Percentiles rank a stretch among this genome's conserved stretches.
These are phyloP conservation scores for Ilyonectria sp. DNA, from an alignment of 2,329 filamentous ascomycete genomes.

Conservation along the genomic window DNA sequence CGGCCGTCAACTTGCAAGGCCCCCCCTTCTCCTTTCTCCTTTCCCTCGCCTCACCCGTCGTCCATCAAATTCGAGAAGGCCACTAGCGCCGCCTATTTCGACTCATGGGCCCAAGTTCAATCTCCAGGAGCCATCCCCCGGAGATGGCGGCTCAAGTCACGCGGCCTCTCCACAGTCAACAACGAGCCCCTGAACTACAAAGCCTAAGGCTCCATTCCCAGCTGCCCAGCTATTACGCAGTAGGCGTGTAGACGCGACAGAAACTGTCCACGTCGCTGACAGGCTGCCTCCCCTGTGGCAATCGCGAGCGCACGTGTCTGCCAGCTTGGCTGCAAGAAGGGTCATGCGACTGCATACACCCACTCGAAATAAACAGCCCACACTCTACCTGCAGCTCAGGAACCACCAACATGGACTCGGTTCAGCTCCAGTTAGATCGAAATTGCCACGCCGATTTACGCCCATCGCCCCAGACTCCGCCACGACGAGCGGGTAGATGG, in stretches of 20 bases:
- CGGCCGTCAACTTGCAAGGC: slow-evolving; percentile 6
- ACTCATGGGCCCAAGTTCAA: slow-evolving; percentile 31
- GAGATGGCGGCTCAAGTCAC: slow-evolving; percentile 50
- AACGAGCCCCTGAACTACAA: slow-evolving; percentile 35
- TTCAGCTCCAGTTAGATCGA: slow-evolving; percentile 11
- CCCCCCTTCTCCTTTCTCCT: slow-evolving; percentile 26
- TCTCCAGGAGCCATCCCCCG: slow-evolving; percentile 33
- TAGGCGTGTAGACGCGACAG: background rate
- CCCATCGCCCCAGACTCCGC: slow-evolving; percentile 14
- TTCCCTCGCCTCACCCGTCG: slow-evolving; percentile 24
- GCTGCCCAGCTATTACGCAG: background rate
- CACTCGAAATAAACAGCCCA: slow-evolving; percentile 3
- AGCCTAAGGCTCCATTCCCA: slow-evolving; percentile 8
- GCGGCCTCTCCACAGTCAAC: slow-evolving; percentile 35
- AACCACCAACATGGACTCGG: slow-evolving; percentile 21
- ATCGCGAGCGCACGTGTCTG: slow-evolving; percentile 13
- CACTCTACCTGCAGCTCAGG: slow-evolving; percentile 12
- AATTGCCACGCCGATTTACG: slow-evolving; percentile 24
- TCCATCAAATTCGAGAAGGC: slow-evolving; percentile 47
- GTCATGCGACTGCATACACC: slow-evolving; percentile 22
- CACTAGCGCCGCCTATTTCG: slow-evolving; percentile 37
- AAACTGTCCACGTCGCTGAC: background rate
- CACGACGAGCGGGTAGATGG: slow-evolving; percentile 2
- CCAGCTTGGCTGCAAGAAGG: slow-evolving; percentile 7
- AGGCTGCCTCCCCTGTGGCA: slow-evolving; percentile 12